Percentiles rank a stretch among this genome's conserved stretches.
Conservation (phyloP, 495 filamentous ascomycete species). For the Penicillium egyptiacum region DNA sequence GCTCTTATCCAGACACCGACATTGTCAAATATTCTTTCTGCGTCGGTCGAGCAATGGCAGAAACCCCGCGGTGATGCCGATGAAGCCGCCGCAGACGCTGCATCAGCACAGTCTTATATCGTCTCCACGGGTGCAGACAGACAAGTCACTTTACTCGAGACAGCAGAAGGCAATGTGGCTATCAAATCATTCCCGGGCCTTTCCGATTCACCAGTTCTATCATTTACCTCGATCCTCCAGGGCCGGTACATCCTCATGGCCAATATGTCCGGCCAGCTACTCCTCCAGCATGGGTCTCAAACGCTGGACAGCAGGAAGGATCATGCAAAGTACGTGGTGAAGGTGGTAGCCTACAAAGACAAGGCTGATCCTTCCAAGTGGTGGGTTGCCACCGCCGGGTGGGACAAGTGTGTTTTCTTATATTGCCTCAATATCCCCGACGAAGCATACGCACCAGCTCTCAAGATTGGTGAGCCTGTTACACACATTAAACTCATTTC, state of each 20-base stretch:
- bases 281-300: constrained; percentile 41
- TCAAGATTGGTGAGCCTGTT: constrained; percentile 40
- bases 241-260: constrained; percentile 46
- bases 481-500: constrained; percentile 51
- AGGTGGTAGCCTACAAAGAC: constrained; percentile 46
- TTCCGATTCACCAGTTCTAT: constrained; percentile 63
- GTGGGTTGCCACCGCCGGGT: constrained; percentile 64
- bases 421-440: constrained; percentile 40
- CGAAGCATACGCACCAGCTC: constrained; percentile 7
- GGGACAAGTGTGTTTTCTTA: constrained; percentile 60
- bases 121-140: constrained; percentile 55
- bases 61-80: constrained; percentile 15
- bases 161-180: constrained; percentile 23
- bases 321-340: constrained; percentile 64
- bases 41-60: constrained; percentile 47
- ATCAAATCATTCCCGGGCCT: constrained; percentile 38
- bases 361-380: constrained; percentile 9
- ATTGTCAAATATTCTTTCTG: constrained; percentile 55
- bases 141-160: constrained; percentile 48
- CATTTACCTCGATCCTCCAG: constrained; percentile 36
- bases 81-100: constrained; percentile 1
- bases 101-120: constrained; percentile 29
- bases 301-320: constrained; percentile 52
- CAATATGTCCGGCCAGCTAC: constrained; percentile 64
- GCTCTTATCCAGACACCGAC: constrained; percentile 42